A percentile compares a stretch with the other conserved stretches of the same genome.
Evolutionary conservation across 2,329 filamentous ascomycete species (phyloP).

Genomic region (Pseudogymnoascus sp.): DNA sequence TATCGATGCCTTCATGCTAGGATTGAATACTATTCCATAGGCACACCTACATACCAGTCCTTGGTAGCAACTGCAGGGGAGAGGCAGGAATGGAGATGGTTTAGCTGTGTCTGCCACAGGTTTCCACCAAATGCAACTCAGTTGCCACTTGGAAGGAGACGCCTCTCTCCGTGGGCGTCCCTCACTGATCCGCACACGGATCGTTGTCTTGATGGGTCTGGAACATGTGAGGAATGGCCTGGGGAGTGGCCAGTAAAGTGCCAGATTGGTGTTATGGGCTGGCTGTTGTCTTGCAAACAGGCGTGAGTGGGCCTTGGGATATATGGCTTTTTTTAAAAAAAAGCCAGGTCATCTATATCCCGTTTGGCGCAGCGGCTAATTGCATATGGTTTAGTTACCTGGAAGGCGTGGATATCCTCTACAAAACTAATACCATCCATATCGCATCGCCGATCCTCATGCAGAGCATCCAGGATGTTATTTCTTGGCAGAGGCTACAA

Average conservation of each 20-base stretch:
- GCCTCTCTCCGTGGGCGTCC: neutral
- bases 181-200: neutral
- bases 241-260: neutral
- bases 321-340: neutral
- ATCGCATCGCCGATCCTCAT: neutral
- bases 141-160: neutral
- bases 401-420: conserved; percentile 1
- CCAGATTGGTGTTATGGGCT: neutral
- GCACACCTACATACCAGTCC: too few species aligned
- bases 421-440: conserved; percentile 5
- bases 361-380: neutral
- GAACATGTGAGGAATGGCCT: neutral
- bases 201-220: neutral
- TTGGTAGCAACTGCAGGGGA: neutral
- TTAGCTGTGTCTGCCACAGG: neutral
- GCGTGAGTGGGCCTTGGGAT: neutral
- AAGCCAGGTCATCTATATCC: neutral
- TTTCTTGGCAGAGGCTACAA: neutral
- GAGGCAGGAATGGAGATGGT: neutral
- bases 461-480: neutral
- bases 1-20: neutral
- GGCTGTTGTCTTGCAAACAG: neutral
- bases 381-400: neutral
- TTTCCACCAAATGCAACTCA: neutral
- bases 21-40: neutral